A percentile compares a stretch with the other conserved stretches of the same genome.
phyloP scores from a whole-genome alignment of 495 filamentous ascomycete genomes.

The Podospora pseudocomata region DNA sequence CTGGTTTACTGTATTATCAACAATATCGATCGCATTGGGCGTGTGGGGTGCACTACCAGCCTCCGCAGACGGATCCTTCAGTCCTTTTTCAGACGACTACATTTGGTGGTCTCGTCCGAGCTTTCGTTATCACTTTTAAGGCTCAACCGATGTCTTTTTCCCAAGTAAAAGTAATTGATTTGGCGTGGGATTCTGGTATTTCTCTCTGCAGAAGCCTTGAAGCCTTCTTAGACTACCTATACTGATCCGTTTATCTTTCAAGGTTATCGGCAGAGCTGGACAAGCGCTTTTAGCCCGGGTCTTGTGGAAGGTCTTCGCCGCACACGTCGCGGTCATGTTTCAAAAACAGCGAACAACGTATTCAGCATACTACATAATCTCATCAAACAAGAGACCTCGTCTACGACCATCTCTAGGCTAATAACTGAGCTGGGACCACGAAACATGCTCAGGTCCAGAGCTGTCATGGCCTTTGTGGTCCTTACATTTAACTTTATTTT shows the following conservation, averaged over 20 bases:
- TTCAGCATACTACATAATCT: background rate
- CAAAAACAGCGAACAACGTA: background rate
- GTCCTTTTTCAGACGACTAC: background rate
- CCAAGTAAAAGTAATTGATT: background rate
- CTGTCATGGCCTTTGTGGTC: background rate
- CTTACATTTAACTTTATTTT: background rate
- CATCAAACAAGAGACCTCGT: background rate
- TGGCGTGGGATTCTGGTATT: background rate
- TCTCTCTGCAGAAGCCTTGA: too few relatives aligned
- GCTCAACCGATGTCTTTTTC: background rate
- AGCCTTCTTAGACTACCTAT: too few relatives aligned
- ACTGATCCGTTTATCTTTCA: too few relatives aligned
- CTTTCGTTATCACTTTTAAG: background rate
- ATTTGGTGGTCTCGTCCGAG: background rate
- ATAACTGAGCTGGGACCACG: background rate
- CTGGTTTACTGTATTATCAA: too few relatives aligned
- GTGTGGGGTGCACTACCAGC: background rate
- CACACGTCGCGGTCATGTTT: background rate
- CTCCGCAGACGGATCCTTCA: background rate
- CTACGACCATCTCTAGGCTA: background rate
- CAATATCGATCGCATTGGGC: background rate
- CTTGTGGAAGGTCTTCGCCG: background rate
- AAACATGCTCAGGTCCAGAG: background rate
- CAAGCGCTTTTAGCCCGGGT: background rate
- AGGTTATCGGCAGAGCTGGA: slow-evolving; percentile 4